Evolutionary conservation across 2,329 filamentous ascomycete genomes (phyloP).

Genomic region (Dothiorella sarmentorum): DNA sequence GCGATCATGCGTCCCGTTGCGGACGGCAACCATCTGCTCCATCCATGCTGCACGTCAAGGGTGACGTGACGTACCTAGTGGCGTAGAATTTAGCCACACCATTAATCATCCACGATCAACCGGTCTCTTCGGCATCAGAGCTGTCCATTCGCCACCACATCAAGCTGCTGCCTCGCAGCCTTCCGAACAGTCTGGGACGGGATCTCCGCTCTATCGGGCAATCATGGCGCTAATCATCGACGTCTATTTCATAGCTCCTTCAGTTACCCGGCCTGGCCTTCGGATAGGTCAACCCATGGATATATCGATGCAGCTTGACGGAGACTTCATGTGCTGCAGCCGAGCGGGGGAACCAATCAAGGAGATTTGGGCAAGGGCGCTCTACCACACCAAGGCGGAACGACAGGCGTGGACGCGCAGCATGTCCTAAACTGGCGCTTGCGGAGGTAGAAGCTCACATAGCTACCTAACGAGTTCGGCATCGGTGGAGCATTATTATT

Average conservation of each 20-base stretch:
- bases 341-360: not conserved
- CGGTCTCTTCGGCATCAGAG: too few species aligned
- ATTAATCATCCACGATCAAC: too few species aligned
- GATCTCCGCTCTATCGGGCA: slow-evolving; percentile 1
- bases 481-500: not conserved
- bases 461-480: not conserved
- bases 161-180: not conserved
- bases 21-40: not conserved
- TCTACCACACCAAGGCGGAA: not conserved
- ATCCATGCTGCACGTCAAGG: not conserved
- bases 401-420: not conserved
- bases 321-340: not conserved
- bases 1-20: not conserved
- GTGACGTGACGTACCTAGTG: slow-evolving; percentile 9
- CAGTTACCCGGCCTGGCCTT: too few species aligned
- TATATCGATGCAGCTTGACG: not conserved
- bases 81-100: slow-evolving; percentile 1
- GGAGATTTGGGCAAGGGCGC: not conserved
- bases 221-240: not conserved
- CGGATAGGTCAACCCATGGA: not conserved
- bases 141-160: not conserved
- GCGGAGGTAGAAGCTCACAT: not conserved
- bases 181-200: not conserved
- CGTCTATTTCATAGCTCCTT: not conserved
- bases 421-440: not conserved